A percentile compares a stretch with the other conserved stretches of the same genome.
Evolutionary conservation across 2,329 filamentous ascomycete species (phyloP).

Genomic region (Fusarium sambucinum): DNA sequence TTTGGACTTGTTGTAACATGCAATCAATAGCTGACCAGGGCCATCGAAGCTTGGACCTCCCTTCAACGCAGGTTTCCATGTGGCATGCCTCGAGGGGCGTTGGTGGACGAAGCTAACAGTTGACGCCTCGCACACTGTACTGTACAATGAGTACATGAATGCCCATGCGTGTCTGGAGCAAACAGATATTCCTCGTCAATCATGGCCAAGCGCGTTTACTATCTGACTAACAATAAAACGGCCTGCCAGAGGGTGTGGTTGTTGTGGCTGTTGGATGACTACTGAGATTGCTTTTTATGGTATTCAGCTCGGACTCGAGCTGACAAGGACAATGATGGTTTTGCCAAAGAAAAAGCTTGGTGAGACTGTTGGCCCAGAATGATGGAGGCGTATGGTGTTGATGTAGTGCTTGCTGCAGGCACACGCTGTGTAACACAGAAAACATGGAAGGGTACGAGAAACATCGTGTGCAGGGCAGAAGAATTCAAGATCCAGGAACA

Average conservation of each 20-base stretch:
- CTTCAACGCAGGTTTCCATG: slow-evolving; percentile 28
- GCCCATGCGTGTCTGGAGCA: slow-evolving; percentile 20
- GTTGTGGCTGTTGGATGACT: background rate
- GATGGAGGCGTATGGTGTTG: slow-evolving; percentile 20
- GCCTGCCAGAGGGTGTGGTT: slow-evolving; percentile 16
- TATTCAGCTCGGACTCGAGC: background rate
- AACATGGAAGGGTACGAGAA: slow-evolving; percentile 6
- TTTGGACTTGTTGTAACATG: slow-evolving; percentile 8
- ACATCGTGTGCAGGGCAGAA: slow-evolving; percentile 4
- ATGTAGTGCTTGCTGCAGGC: slow-evolving; percentile 22
- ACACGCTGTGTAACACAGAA: slow-evolving; percentile 24
- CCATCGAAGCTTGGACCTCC: slow-evolving; percentile 31
- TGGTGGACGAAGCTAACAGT: slow-evolving; percentile 11
- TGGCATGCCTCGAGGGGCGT: slow-evolving; percentile 20
- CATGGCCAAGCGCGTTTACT: slow-evolving; percentile 20
- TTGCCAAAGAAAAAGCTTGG: background rate
- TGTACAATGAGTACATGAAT: slow-evolving; percentile 25
- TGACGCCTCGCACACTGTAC: slow-evolving; percentile 43
- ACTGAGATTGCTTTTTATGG: slow-evolving; percentile 12
- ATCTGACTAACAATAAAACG: slow-evolving; percentile 20
- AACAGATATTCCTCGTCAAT: slow-evolving; percentile 24
- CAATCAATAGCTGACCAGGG: slow-evolving; percentile 9
- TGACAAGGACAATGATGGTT: background rate
- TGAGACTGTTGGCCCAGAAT: slow-evolving; percentile 13
- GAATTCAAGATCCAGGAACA: slow-evolving; percentile 13